These are phyloP conservation scores for Fusarium sp. DNA, from an alignment of 2,329 filamentous ascomycete genomes.

Conservation along the genomic window DNA sequence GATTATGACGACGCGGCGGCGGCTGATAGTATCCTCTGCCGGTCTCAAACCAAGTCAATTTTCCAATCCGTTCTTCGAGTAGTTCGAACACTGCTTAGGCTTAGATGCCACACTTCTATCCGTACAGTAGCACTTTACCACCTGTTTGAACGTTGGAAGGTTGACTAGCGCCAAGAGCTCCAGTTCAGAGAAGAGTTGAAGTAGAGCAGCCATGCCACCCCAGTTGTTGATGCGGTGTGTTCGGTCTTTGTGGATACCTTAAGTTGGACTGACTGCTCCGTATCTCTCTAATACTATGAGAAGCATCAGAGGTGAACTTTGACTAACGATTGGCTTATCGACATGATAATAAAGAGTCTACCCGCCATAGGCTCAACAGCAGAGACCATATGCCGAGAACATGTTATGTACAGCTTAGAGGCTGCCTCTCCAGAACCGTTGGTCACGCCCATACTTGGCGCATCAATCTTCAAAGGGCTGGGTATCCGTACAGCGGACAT, in stretches of 20 bases:
- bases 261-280: conserved; percentile 15
- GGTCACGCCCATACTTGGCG: not conserved
- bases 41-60: conserved; percentile 3
- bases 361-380: not conserved
- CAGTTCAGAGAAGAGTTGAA: conserved; percentile 32
- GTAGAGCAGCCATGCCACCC: conserved; percentile 10
- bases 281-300: conserved; percentile 20
- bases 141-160: conserved; percentile 16
- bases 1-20: conserved; percentile 29
- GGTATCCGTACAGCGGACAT: conserved; percentile 1
- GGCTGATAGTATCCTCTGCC: conserved; percentile 10
- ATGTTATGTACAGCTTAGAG: not conserved
- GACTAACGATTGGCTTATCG: not conserved
- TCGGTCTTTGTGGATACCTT: conserved; percentile 37
- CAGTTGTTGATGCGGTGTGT: conserved; percentile 35
- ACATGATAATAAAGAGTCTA: not conserved
- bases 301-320: conserved; percentile 9
- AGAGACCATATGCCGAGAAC: not conserved
- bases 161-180: conserved; percentile 3
- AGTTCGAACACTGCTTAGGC: conserved; percentile 14
- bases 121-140: not conserved
- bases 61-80: conserved; percentile 8
- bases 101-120: conserved; percentile 22
- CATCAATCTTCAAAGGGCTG: not conserved
- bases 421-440: not conserved